These are phyloP conservation scores for Insectozyma bohioensis DNA, from an alignment of 1,139 yeast genomes.

Conservation along the genomic window DNA sequence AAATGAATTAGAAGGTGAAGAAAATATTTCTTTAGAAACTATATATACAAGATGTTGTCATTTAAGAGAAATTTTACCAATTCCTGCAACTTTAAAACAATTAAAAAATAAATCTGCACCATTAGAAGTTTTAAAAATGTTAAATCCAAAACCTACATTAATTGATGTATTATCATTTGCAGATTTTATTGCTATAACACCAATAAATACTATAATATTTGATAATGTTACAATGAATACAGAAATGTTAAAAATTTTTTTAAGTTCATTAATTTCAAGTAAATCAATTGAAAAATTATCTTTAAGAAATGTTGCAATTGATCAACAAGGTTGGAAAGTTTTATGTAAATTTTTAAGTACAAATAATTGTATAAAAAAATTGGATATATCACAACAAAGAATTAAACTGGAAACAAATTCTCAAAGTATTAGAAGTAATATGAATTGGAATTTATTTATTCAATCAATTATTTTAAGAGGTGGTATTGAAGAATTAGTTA, in stretches of 20 bases:
- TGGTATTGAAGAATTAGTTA: constrained; percentile 79
- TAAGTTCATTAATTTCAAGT: constrained; percentile 62
- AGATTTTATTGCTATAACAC: constrained; percentile 83
- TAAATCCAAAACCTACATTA: constrained; percentile 88
- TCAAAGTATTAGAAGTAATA: constrained; percentile 52
- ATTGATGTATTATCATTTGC: constrained; percentile 86
- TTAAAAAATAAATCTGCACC: constrained; percentile 76
- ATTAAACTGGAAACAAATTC: constrained; percentile 51
- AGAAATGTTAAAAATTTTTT: constrained; percentile 73
- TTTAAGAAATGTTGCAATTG: constrained; percentile 74
- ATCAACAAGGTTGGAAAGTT: constrained; percentile 67
- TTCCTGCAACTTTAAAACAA: constrained; percentile 87
- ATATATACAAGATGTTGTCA: constrained; percentile 92
- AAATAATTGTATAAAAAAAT: constrained; percentile 57
- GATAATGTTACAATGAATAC: constrained; percentile 81
- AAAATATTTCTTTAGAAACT: constrained; percentile 53
- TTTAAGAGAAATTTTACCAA: constrained; percentile 86
- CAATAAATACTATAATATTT: constrained; percentile 73
- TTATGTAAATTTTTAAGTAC: constrained; percentile 69
- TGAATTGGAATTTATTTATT: constrained; percentile 77
- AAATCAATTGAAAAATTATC: constrained; percentile 67
- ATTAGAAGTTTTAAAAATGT: constrained; percentile 69
- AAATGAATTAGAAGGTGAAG: constrained; percentile 21
- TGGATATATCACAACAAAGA: constrained; percentile 81
- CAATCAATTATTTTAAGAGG: constrained; percentile 57